Conservation (phyloP, 1,139 yeast genomes). For the Blastobotrys elegans region DNA sequence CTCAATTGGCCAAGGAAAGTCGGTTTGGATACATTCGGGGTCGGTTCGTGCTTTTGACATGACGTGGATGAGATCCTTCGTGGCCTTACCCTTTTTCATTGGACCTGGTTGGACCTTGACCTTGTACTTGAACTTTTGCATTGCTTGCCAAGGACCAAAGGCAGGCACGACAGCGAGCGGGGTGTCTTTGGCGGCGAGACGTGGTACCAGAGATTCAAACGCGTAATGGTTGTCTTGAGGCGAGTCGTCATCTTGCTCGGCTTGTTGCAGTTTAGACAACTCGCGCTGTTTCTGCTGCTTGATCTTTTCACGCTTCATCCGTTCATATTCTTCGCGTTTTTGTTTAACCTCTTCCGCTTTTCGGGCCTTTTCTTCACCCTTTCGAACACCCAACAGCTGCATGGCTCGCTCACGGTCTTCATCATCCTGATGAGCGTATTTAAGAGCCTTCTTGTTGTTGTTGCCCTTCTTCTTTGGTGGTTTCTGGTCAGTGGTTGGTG, state of each 20-base stretch:
- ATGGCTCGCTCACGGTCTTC: slow-evolving; percentile 71
- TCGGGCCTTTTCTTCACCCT: slow-evolving; percentile 48
- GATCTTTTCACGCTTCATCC: slow-evolving; percentile 32
- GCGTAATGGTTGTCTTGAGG: slow-evolving; percentile 28
- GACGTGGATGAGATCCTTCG: slow-evolving; percentile 59
- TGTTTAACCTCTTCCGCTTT: slow-evolving; percentile 30
- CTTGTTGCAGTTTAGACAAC: slow-evolving; percentile 35
- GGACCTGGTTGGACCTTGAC: slow-evolving; percentile 83
- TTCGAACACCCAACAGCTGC: slow-evolving; percentile 79
- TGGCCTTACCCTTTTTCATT: slow-evolving; percentile 83
- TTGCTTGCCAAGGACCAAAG: slow-evolving; percentile 88
- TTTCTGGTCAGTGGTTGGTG: slow-evolving; percentile 18
- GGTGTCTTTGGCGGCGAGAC: slow-evolving; percentile 36
- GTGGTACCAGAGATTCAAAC: slow-evolving; percentile 35
- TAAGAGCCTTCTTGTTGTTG: slow-evolving; percentile 73
- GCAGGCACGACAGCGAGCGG: slow-evolving; percentile 68
- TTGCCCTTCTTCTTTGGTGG: slow-evolving; percentile 55
- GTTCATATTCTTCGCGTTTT: slow-evolving; percentile 34
- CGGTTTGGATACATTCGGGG: slow-evolving; percentile 43
- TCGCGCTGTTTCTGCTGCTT: slow-evolving; percentile 48
- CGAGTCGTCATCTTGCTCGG: slow-evolving; percentile 32
- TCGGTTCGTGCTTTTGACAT: slow-evolving; percentile 58
- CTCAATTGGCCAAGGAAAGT: slow-evolving; percentile 67
- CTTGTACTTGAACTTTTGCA: slow-evolving; percentile 72
- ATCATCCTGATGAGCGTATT: slow-evolving; percentile 88